phyloP scores from a whole-genome alignment of 129 eudicot species.

The Dittrichia graveolens region DNA sequence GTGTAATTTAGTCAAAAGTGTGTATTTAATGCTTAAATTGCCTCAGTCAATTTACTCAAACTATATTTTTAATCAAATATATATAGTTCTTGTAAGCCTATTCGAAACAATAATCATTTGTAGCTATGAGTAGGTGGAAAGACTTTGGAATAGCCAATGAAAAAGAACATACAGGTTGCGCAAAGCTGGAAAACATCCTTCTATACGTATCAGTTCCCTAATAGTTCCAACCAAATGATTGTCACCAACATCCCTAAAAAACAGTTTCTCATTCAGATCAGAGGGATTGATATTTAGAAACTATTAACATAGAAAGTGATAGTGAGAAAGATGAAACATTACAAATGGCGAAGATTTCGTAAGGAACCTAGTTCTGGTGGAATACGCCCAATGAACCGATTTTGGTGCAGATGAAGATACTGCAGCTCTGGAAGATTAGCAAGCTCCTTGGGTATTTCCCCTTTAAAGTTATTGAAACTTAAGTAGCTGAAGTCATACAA shows the following conservation, averaged over 20 bases:
- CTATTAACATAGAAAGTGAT: not conserved
- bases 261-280: conserved; percentile 16
- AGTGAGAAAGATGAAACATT: conserved; percentile 18
- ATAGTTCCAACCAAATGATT: conserved; percentile 96
- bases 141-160: not conserved
- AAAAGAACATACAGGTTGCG: conserved; percentile 77
- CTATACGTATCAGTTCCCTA: conserved; percentile 87
- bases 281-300: not conserved
- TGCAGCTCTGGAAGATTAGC: conserved; percentile 92
- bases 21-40: not conserved
- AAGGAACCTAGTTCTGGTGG: conserved; percentile 96
- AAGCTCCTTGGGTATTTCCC: conserved; percentile 94
- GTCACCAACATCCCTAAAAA: conserved; percentile 88
- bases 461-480: conserved; percentile 93
- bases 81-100: not conserved
- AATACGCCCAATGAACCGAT: conserved; percentile 84
- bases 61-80: not conserved
- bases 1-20: not conserved
- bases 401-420: conserved; percentile 89
- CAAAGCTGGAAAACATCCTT: conserved; percentile 92
- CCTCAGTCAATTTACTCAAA: not conserved
- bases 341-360: conserved; percentile 85
- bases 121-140: conserved; percentile 4
- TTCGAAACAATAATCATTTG: not conserved
- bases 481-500: conserved; percentile 61